phyloP scores from a whole-genome alignment of 371 early-diverging fungal genomes.

The Funneliformis caledonium region DNA sequence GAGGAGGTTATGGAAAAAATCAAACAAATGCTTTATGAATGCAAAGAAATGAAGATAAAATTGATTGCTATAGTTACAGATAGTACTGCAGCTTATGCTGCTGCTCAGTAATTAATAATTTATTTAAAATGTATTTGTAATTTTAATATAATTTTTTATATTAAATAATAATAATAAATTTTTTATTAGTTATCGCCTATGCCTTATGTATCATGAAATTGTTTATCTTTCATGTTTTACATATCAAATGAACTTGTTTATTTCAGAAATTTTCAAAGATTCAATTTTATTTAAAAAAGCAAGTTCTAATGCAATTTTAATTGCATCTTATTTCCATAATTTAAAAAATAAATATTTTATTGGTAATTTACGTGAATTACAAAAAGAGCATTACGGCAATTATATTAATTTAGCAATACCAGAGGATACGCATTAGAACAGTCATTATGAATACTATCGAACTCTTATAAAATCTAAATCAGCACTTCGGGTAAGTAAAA shows the following conservation, averaged over 20 bases:
- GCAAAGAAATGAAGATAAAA: not conserved
- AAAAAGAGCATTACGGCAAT: conserved; percentile 23
- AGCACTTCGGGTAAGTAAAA: too few species aligned
- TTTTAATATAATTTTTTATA: too few species aligned
- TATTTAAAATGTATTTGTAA: too few species aligned
- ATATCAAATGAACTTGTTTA: too few species aligned
- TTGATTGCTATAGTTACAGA: not conserved
- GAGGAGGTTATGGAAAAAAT: not conserved
- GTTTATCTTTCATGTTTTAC: too few species aligned
- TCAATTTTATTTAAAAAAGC: too few species aligned
- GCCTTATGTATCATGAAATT: too few species aligned
- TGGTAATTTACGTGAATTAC: not conserved
- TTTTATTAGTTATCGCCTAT: too few species aligned
- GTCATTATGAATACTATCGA: not conserved
- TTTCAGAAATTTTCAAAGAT: too few species aligned
- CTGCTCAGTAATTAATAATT: not conserved
- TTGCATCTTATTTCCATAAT: too few species aligned
- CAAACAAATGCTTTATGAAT: not conserved
- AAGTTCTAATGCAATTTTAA: too few species aligned
- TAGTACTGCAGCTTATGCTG: not conserved
- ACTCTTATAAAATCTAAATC: not conserved
- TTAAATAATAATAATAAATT: too few species aligned
- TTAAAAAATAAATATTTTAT: conserved; percentile 3
- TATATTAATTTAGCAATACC: not conserved
- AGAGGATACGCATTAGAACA: not conserved